Evolutionary conservation across 208 protist genomes (phyloP), one percentile per base, ranked within the genome.

Genomic region (Trypanosoma scelopori): DNA sequence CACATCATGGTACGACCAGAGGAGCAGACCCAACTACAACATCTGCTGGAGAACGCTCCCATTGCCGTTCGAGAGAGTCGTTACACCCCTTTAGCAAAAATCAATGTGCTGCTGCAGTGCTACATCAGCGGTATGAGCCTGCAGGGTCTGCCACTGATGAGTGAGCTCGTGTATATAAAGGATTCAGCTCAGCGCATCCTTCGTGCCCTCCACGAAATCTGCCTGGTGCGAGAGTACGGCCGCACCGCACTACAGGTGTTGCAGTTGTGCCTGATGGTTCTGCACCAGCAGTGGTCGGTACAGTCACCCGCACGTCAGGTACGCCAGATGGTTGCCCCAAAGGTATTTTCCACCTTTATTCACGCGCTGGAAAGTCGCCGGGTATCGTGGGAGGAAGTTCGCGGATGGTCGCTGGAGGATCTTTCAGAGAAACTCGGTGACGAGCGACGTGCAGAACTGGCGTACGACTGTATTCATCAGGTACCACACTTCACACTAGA

Each of bases 91-190:
- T 65, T 91, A 25, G 96, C 97, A 11, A 99, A 99, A 82, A 95
- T 99, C 50, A 99, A 99, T 77, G 83, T 99, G 13, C 82, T 99
- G 5, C 82, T 99, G 15, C 99, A 99, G 79, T 92, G 97, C 42
- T 99, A 99, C 83, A 99, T 99, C 66, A 99, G 97, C 41, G 82
- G 91, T 60, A 91, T 99, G 51, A 79, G 72, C 25, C 75, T 99
- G 1, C 93, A 98, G n/a, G 98, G 98, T 6, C 97, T 99, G 78
- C 96, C 98, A 7, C 84, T 99, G 42, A 86, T 98, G 66, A 91
- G 98, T 18, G 99, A 99, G 85, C 98, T 99, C 82, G 95, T 98
- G n/a, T 99, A 99, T 82, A 91, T 99, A 52, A 98, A 98, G 42
- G 98, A 99, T 76, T 97, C 80, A 13, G 96, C 96, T 7, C 86